These are phyloP conservation scores for Trichoderma gracile DNA, from an alignment of 2,329 filamentous ascomycete species.

Conservation along the genomic window DNA sequence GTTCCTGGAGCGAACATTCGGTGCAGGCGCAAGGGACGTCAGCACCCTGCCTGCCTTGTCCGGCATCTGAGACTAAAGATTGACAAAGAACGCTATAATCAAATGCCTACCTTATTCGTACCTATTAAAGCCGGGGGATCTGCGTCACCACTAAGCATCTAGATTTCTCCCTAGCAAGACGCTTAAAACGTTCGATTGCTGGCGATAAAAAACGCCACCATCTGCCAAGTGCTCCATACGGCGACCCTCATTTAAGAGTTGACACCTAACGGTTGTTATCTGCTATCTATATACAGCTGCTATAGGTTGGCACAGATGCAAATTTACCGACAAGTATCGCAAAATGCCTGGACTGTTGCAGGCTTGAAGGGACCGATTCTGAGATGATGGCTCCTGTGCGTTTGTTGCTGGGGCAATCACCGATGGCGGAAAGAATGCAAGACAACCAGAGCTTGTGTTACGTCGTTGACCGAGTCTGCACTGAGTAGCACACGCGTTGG, in stretches of 20 bases:
- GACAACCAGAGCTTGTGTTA: not conserved
- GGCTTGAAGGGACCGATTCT: not conserved
- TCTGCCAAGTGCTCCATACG: too few relatives aligned
- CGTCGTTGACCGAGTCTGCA: not conserved
- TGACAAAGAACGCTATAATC: not conserved
- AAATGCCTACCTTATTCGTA: not conserved
- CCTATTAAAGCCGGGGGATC: constrained; percentile 13
- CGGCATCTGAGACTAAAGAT: too few relatives aligned
- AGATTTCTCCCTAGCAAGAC: not conserved
- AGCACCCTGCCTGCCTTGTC: not conserved
- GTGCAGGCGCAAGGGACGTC: not conserved
- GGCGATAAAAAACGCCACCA: too few relatives aligned
- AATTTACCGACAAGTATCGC: too few relatives aligned
- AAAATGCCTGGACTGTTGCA: too few relatives aligned
- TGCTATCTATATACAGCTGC: too few relatives aligned
- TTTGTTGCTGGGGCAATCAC: not conserved
- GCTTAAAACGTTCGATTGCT: too few relatives aligned
- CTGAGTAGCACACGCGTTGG: not conserved
- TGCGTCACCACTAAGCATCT: constrained; percentile 15
- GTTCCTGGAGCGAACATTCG: not conserved
- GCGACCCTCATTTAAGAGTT: too few relatives aligned
- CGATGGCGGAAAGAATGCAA: not conserved
- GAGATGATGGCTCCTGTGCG: not conserved
- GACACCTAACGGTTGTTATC: too few relatives aligned
- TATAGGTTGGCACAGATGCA: too few relatives aligned